Conservation (phyloP, 352 stramenopile genomes). For the Globisporangium cystogenes region DNA sequence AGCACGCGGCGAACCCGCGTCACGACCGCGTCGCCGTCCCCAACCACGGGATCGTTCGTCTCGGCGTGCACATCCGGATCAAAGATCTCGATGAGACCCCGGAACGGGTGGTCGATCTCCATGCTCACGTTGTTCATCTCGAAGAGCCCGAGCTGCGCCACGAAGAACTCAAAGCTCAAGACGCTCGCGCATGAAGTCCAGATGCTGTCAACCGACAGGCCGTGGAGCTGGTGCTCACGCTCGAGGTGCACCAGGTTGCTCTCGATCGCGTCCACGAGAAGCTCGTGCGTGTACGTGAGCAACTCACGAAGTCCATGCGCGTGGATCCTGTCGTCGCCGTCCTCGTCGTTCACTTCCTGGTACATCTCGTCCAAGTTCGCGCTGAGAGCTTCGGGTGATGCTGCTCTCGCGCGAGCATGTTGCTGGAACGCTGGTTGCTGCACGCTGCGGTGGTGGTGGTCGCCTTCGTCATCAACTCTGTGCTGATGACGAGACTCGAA, state of each 20-base stretch:
- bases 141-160: constrained; percentile 91
- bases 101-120: constrained; percentile 82
- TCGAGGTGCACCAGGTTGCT: constrained; percentile 63
- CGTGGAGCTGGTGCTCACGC: constrained; percentile 53
- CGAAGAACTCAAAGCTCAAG: constrained; percentile 85
- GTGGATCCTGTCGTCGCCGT: constrained; percentile 11
- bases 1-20: constrained; percentile 37
- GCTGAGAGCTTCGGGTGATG: not conserved
- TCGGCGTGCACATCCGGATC: constrained; percentile 35
- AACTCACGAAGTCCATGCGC: constrained; percentile 53
- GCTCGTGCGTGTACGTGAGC: constrained; percentile 52
- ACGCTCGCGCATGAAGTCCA: constrained; percentile 57
- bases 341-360: not conserved
- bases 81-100: constrained; percentile 63
- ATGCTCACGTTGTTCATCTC: constrained; percentile 97
- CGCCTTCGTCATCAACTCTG: not conserved
- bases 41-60: constrained; percentile 13
- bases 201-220: constrained; percentile 47
- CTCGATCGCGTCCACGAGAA: constrained; percentile 58
- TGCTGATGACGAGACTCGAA: not conserved
- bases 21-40: constrained; percentile 17
- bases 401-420: not conserved
- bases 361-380: not conserved
- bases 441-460: not conserved
- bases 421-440: not conserved